These are phyloP conservation scores for Phytophthora fragariae DNA, from an alignment of 352 stramenopile species.

Conservation along the genomic window DNA sequence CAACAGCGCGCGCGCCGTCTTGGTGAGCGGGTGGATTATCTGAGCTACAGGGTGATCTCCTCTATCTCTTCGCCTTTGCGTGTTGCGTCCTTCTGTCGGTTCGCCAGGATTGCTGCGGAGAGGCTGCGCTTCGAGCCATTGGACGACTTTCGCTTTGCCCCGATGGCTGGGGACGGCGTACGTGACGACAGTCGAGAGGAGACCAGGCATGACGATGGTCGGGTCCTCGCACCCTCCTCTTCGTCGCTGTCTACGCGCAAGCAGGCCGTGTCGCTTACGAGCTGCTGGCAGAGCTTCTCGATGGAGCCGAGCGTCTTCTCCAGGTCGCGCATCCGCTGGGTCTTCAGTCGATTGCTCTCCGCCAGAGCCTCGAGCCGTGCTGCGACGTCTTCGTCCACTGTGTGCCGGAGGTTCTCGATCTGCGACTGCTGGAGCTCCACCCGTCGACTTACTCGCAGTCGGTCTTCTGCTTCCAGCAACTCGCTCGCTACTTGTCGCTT, in stretches of 20 bases:
- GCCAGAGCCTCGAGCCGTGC: slow-evolving; percentile 53
- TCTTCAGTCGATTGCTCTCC: slow-evolving; percentile 68
- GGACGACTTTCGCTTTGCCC: slow-evolving; percentile 16
- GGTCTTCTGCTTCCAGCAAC: slow-evolving; percentile 33
- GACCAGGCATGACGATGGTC: slow-evolving; percentile 13
- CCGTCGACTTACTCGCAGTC: slow-evolving; percentile 34
- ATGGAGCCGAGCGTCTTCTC: slow-evolving; percentile 67
- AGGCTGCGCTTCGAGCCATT: slow-evolving; percentile 31
- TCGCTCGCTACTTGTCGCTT: slow-evolving; percentile 49
- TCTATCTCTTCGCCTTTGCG: slow-evolving; percentile 51
- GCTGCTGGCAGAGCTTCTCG: slow-evolving; percentile 70
- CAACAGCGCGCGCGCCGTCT: slow-evolving; percentile 72
- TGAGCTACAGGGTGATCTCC: slow-evolving; percentile 42
- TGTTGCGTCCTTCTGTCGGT: slow-evolving; percentile 41
- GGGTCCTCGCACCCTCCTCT: slow-evolving; percentile 17
- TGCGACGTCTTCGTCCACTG: slow-evolving; percentile 56
- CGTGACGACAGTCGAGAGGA: slow-evolving; percentile 11
- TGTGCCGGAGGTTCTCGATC: slow-evolving; percentile 47
- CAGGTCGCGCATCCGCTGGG: slow-evolving; percentile 62
- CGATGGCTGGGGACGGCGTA: slow-evolving; percentile 12
- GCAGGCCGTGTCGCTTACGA: slow-evolving; percentile 61
- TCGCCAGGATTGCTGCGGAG: slow-evolving; percentile 45
- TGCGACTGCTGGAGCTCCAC: slow-evolving; percentile 61
- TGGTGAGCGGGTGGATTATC: slow-evolving; percentile 74
- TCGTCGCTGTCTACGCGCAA: slow-evolving; percentile 43